Evolutionary conservation across 352 stramenopile genomes (phyloP).

Genomic region (Phytophthora pistaciae): DNA sequence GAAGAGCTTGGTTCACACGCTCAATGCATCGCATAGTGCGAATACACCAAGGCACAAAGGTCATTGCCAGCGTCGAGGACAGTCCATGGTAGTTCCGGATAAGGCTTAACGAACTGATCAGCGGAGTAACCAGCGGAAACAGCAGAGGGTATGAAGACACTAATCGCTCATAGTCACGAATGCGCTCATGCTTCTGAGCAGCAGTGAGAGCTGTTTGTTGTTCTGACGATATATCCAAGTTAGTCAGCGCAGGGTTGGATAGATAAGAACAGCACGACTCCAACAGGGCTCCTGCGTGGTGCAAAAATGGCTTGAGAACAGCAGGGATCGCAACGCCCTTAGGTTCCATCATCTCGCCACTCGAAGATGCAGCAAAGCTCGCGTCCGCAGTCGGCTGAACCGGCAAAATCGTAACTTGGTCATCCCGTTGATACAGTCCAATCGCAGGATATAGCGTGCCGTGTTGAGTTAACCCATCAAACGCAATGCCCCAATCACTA

Average conservation of each 20-base stretch:
- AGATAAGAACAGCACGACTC: slow-evolving; percentile 67
- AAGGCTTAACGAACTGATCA: slow-evolving; percentile 71
- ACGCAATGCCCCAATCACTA: slow-evolving; percentile 90
- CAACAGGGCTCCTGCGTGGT: slow-evolving; percentile 69
- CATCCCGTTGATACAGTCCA: slow-evolving; percentile 89
- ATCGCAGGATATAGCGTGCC: slow-evolving; percentile 90
- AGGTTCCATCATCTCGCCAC: slow-evolving; percentile 33
- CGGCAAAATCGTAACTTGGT: slow-evolving; percentile 89
- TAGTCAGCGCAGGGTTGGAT: slow-evolving; percentile 35
- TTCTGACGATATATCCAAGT: slow-evolving; percentile 31
- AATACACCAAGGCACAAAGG: slow-evolving; percentile 85
- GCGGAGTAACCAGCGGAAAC: slow-evolving; percentile 67
- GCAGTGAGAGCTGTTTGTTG: slow-evolving; percentile 22
- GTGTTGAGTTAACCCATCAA: slow-evolving; percentile 89
- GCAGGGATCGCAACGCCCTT: slow-evolving; percentile 66
- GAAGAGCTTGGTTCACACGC: slow-evolving; percentile 61
- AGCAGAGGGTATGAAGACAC: slow-evolving; percentile 61
- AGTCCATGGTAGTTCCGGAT: slow-evolving; percentile 79
- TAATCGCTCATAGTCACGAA: slow-evolving; percentile 40
- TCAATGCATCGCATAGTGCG: slow-evolving; percentile 75
- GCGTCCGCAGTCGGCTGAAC: slow-evolving; percentile 57
- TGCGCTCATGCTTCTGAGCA: slow-evolving; percentile 22
- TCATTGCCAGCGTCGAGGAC: slow-evolving; percentile 70
- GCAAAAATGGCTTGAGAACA: slow-evolving; percentile 80
- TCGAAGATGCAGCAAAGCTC: slow-evolving; percentile 29